These are phyloP conservation scores for Cladobotryum mycophilum DNA, from an alignment of 2,329 filamentous ascomycete species.

Conservation along the genomic window DNA sequence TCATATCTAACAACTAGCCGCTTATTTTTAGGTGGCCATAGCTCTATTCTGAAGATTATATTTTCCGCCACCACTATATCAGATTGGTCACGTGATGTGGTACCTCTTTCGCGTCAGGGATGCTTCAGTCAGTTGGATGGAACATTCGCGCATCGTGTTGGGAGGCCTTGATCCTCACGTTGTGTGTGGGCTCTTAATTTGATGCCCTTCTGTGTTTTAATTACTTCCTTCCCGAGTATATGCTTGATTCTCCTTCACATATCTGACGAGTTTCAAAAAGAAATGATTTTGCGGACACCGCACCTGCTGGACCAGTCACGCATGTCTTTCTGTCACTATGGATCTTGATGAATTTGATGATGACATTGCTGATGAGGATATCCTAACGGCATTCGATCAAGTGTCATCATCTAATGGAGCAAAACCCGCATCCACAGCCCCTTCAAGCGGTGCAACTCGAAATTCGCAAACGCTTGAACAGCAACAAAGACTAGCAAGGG, in stretches of 20 bases:
- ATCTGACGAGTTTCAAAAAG: too few species aligned
- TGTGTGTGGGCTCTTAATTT: too few species aligned
- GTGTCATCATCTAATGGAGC: constrained; percentile 27
- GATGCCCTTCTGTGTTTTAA: too few species aligned
- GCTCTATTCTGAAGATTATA: too few species aligned
- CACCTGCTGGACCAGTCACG: neutral
- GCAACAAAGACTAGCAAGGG: constrained; percentile 20
- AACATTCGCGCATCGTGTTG: neutral
- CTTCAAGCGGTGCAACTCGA: neutral
- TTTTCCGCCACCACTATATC: neutral
- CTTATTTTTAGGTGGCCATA: too few species aligned
- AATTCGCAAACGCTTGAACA: constrained; percentile 1
- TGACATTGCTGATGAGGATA: constrained; percentile 59
- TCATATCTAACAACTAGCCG: too few species aligned
- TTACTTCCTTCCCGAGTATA: too few species aligned
- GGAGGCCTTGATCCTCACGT: too few species aligned
- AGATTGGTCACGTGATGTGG: constrained; percentile 21
- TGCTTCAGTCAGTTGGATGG: constrained; percentile 10
- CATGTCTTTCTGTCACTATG: constrained; percentile 29
- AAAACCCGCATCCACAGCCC: constrained; percentile 4
- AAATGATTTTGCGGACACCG: too few species aligned
- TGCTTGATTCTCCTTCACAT: too few species aligned
- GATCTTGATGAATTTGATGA: constrained; percentile 59
- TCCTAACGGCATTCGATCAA: constrained; percentile 55
- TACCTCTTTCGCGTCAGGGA: constrained; percentile 24